Conservation (phyloP, 352 stramenopile species). For the Pythium pyrilobum region DNA sequence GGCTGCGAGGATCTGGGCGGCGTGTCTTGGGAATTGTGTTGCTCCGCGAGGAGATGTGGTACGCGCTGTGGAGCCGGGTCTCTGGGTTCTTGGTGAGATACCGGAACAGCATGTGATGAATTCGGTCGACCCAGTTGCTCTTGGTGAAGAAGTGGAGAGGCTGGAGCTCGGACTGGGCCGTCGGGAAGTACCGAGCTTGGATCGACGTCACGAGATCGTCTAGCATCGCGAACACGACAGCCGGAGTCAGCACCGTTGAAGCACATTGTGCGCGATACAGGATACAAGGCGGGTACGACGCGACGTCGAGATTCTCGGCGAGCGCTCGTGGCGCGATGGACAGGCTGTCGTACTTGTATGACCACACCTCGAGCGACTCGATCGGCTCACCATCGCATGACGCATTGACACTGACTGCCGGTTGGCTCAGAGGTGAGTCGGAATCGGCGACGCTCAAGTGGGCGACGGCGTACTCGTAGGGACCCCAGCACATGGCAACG, state of each 20-base stretch:
- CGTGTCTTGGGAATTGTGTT: too few species aligned
- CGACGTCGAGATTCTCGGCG: conserved; percentile 7
- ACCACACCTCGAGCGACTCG: background rate
- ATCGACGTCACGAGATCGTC: background rate
- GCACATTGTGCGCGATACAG: conserved; percentile 7
- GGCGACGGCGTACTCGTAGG: too few species aligned
- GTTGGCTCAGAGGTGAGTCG: too few species aligned
- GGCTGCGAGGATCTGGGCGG: too few species aligned
- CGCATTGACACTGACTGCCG: too few species aligned
- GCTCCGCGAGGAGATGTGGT: background rate
- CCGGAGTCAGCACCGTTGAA: background rate
- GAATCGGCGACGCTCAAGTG: too few species aligned
- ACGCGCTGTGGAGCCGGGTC: background rate
- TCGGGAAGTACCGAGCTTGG: background rate
- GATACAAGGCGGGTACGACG: conserved; percentile 7
- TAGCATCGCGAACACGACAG: conserved; percentile 12
- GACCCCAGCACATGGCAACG: too few species aligned
- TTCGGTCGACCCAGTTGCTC: conserved; percentile 16
- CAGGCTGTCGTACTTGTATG: conserved; percentile 21
- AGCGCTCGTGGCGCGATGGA: conserved; percentile 12
- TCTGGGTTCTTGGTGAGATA: background rate
- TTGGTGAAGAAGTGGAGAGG: conserved; percentile 7
- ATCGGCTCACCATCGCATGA: background rate
- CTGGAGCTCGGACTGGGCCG: background rate
- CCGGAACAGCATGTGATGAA: conserved; percentile 8